Percentiles rank a stretch among this genome's conserved stretches.
These are phyloP conservation scores for Spiraea crenata DNA, from an alignment of 331 rosid genomes.

Conservation along the genomic window DNA sequence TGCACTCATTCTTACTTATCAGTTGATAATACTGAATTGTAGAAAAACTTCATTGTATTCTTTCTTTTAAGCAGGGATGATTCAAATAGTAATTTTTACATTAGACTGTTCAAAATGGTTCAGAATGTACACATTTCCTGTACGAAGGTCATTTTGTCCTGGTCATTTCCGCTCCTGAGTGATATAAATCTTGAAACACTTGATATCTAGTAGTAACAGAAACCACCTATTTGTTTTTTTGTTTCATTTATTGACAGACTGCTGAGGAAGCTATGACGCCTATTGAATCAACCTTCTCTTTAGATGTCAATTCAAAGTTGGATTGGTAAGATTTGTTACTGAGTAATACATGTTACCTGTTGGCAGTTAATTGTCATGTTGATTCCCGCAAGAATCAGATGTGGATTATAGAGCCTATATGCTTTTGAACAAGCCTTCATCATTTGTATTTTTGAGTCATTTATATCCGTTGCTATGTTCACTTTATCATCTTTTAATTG, in stretches of 20 bases:
- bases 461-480: background rate
- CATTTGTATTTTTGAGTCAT: background rate
- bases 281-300: conserved; percentile 90
- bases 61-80: background rate
- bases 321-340: conserved; percentile 67
- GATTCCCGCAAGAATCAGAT: background rate
- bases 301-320: conserved; percentile 88
- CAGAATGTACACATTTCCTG: background rate
- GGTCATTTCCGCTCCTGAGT: background rate
- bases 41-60: background rate
- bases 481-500: background rate
- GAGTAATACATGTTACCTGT: conserved; percentile 3
- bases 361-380: background rate
- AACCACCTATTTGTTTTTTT: conserved; percentile 5
- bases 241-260: conserved; percentile 46
- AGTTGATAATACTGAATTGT: background rate
- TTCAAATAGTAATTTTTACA: background rate
- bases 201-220: background rate
- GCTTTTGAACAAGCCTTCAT: background rate
- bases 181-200: background rate
- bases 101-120: background rate
- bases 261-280: conserved; percentile 99
- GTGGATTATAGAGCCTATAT: background rate
- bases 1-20: background rate
- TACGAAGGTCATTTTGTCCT: background rate